Conservation (phyloP, 2,329 filamentous ascomycete species). For the Colletotrichum tabaci region DNA sequence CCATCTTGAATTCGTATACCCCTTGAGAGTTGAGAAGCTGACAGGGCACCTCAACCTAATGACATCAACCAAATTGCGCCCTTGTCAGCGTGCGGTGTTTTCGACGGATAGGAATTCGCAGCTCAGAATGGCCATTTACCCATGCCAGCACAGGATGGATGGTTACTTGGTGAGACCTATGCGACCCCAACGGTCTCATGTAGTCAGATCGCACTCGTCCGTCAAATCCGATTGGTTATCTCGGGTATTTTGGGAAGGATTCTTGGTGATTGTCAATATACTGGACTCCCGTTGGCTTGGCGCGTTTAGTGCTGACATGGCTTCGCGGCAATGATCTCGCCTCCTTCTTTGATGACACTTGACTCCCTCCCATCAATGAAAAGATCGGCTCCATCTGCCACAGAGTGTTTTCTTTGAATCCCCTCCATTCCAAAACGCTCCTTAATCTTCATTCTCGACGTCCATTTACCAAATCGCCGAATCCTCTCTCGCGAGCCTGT, state of each 20-base stretch:
- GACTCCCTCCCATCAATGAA: neutral
- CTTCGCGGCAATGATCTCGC: neutral
- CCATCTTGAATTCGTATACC: neutral
- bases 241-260: neutral
- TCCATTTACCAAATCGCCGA: rapidly evolving
- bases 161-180: neutral
- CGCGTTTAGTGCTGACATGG: constrained; percentile 8
- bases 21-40: too few relatives aligned
- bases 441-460: neutral
- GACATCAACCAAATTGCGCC: too few relatives aligned
- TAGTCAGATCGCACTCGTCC: neutral
- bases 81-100: too few relatives aligned
- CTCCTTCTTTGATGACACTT: neutral
- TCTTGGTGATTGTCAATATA: neutral
- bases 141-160: too few relatives aligned
- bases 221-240: neutral
- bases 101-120: too few relatives aligned
- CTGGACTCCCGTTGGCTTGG: neutral
- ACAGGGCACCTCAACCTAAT: too few relatives aligned
- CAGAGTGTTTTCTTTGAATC: too few relatives aligned
- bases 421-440: too few relatives aligned
- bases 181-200: neutral
- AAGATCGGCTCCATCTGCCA: neutral
- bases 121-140: too few relatives aligned
- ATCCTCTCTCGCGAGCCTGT: neutral